Evolutionary conservation across 495 filamentous ascomycete species (phyloP).

Genomic region (Arthonia radiata): DNA sequence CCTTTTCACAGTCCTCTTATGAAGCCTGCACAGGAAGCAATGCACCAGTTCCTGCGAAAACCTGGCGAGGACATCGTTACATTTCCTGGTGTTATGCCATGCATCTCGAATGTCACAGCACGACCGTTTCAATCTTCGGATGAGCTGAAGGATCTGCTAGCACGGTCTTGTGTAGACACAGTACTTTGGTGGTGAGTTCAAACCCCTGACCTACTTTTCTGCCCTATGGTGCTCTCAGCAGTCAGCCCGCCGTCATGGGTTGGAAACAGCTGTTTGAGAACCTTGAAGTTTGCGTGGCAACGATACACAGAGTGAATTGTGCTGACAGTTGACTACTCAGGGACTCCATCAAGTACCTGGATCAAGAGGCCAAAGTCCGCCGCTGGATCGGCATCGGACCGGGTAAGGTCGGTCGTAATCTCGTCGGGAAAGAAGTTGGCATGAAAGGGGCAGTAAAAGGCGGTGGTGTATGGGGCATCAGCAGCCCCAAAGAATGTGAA

Average conservation of each 20-base stretch:
- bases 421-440: slow-evolving; percentile 89
- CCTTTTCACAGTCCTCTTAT: slow-evolving; percentile 90
- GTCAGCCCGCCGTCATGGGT: too few relatives aligned
- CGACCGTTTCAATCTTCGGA: slow-evolving; percentile 46
- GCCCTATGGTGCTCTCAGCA: too few relatives aligned
- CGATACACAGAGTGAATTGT: too few relatives aligned
- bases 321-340: too few relatives aligned
- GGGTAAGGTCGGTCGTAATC: slow-evolving; percentile 77
- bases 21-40: slow-evolving; percentile 52
- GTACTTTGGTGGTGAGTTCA: slow-evolving; percentile 89
- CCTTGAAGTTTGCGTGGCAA: too few relatives aligned
- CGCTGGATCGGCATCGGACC: slow-evolving; percentile 89
- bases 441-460: slow-evolving; percentile 65
- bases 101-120: slow-evolving; percentile 67
- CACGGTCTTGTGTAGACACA: slow-evolving; percentile 61
- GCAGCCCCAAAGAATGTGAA: slow-evolving; percentile 57
- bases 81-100: slow-evolving; percentile 50
- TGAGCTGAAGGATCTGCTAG: slow-evolving; percentile 50
- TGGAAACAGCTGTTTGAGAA: too few relatives aligned
- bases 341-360: slow-evolving; percentile 72
- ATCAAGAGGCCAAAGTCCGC: slow-evolving; percentile 59
- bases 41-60: slow-evolving; percentile 35
- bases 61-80: slow-evolving; percentile 29
- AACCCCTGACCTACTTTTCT: too few relatives aligned
- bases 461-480: slow-evolving; percentile 85